These are phyloP conservation scores for Pseudocercospora crystallina DNA, from an alignment of 2,329 filamentous ascomycete species.

Conservation along the genomic window DNA sequence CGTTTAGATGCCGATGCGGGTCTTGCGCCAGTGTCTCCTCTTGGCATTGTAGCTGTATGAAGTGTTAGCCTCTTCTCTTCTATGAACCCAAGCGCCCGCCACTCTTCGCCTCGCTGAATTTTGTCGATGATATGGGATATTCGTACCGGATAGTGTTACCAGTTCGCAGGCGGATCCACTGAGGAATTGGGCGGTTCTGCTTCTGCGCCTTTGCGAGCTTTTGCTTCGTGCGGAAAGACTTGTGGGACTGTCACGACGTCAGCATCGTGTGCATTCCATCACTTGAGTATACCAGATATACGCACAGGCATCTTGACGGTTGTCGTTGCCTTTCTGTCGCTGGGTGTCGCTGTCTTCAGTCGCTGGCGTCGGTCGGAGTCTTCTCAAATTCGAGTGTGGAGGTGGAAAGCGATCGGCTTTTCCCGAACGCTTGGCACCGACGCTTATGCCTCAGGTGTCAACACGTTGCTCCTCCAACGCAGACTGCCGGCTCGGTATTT, in stretches of 20 bases:
- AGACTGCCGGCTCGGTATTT: too few relatives aligned
- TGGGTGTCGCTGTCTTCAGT: constrained; percentile 7
- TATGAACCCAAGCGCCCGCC: too few relatives aligned
- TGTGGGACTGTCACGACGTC: constrained; percentile 74
- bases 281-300: constrained; percentile 4
- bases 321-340: constrained; percentile 18
- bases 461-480: too few relatives aligned
- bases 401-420: not conserved
- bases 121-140: not conserved
- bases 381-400: not conserved
- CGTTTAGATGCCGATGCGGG: constrained; percentile 94
- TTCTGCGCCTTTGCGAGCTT: constrained; percentile 99
- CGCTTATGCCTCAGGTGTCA: too few relatives aligned
- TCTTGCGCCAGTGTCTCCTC: constrained; percentile 99
- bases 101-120: not conserved
- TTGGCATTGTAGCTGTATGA: constrained; percentile 93
- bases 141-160: constrained; percentile 99
- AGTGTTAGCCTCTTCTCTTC: constrained; percentile 7
- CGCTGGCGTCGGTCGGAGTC: not conserved
- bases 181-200: constrained; percentile 99
- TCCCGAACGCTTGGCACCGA: too few relatives aligned
- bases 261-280: constrained; percentile 7
- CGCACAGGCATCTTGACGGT: constrained; percentile 38
- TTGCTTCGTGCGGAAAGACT: constrained; percentile 99
- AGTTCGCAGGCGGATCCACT: constrained; percentile 99